phyloP scores from a whole-genome alignment of 192 early-diverging fungal genomes.

The Gamsiella multidivaricata region DNA sequence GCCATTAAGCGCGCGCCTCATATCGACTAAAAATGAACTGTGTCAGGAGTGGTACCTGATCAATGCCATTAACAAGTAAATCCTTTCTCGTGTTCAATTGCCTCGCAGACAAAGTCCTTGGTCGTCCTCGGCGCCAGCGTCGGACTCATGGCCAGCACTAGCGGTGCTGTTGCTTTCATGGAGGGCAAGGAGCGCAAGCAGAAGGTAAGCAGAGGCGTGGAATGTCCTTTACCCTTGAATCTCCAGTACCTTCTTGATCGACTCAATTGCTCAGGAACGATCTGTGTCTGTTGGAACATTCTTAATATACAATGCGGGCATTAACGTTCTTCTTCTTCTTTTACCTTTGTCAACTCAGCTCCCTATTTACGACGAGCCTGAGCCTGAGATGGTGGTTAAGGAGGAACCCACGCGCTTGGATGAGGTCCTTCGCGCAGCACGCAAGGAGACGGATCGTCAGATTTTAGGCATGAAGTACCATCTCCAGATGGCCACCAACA shows the following conservation, averaged over 20 bases:
- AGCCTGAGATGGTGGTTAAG: conserved; percentile 54
- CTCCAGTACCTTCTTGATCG: no score
- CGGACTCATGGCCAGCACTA: conserved; percentile 38
- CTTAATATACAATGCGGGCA: no score
- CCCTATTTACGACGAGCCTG: conserved; percentile 48
- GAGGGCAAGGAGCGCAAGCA: conserved; percentile 51
- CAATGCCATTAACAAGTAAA: no score
- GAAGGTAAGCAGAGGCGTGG: no score
- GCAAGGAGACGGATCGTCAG: conserved; percentile 54
- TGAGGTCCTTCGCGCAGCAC: conserved; percentile 44
- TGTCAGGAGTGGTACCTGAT: not conserved
- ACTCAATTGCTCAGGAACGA: no score
- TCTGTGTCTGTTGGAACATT: no score
- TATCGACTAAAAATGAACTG: no score
- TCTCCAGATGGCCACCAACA: conserved; percentile 49
- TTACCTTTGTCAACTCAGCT: conserved; percentile 12
- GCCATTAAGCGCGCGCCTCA: no score
- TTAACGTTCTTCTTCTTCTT: no score
- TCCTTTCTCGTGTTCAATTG: not conserved
- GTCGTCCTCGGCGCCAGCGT: conserved; percentile 29
- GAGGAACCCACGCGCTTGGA: conserved; percentile 53
- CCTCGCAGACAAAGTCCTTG: conserved; percentile 39
- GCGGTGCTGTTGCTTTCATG: conserved; percentile 23
- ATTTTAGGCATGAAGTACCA: conserved; percentile 54
- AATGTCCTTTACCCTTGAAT: no score